Evolutionary conservation across 352 stramenopile species (phyloP).

Genomic region (Elongisporangium prolatum): DNA sequence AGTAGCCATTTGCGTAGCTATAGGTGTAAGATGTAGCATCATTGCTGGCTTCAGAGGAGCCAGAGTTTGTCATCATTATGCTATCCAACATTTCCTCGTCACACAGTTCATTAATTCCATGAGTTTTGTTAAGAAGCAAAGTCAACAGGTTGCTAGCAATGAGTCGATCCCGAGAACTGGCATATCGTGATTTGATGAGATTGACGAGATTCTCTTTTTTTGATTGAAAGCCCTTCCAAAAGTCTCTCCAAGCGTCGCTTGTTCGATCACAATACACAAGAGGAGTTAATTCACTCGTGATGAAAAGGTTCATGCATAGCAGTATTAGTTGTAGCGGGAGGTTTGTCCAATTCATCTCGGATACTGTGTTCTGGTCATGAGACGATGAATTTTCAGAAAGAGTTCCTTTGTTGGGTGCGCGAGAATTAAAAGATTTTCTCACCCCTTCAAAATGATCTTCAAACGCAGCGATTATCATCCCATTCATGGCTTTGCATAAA

Average conservation of each 20-base stretch:
- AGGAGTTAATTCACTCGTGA: slow-evolving; percentile 44
- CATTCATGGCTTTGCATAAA: slow-evolving; percentile 26
- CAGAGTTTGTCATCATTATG: slow-evolving; percentile 8
- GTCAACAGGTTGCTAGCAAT: slow-evolving; percentile 42
- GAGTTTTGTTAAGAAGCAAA: slow-evolving; percentile 37
- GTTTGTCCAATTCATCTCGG: slow-evolving; percentile 20
- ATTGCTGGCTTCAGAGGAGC: slow-evolving; percentile 11
- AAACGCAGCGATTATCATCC: slow-evolving; percentile 30
- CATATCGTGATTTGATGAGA: slow-evolving; percentile 26
- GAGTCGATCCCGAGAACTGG: slow-evolving; percentile 23
- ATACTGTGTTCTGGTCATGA: slow-evolving; percentile 3
- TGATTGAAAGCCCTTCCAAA: slow-evolving; percentile 37
- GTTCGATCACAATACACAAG: slow-evolving; percentile 37
- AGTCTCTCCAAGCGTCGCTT: slow-evolving; percentile 30
- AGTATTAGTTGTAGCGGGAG: slow-evolving; percentile 51
- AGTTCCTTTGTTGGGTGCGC: not conserved
- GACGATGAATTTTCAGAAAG: slow-evolving; percentile 5
- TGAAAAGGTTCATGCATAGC: slow-evolving; percentile 47
- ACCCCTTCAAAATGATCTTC: slow-evolving; percentile 43
- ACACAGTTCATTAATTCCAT: slow-evolving; percentile 45
- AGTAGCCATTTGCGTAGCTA: slow-evolving; percentile 38
- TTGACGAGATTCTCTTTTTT: slow-evolving; percentile 47
- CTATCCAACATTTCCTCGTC: slow-evolving; percentile 22
- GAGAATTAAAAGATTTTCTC: slow-evolving; percentile 9
- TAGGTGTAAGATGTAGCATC: slow-evolving; percentile 29